Evolutionary conservation across 179 eudicot species (phyloP), one percentile per base, ranked within the genome.

Genomic region (Actinidia chinensis): DNA sequence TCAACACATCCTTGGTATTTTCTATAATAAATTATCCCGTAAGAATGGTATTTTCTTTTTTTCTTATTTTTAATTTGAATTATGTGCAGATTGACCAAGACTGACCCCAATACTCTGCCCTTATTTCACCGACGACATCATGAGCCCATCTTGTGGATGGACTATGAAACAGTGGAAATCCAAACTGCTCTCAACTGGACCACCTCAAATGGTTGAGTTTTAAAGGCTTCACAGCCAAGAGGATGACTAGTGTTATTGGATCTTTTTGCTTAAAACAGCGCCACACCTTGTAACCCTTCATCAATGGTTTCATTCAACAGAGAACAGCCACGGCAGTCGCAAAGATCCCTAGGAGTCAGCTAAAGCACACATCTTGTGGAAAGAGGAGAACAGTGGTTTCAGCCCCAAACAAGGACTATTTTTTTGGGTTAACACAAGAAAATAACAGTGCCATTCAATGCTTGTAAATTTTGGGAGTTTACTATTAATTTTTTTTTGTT

Each of bases 141-240:
- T 5, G 78, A 80, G 73, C 84, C 81, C 28, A 74, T 77, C 48
- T 58, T 82, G 60, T 73, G 55, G 75, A 13, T 67, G 75, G 78
- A 82, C 67, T 52, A 48, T 22, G 51, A 68, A 52, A 48, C 69
- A 8, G 74, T 56, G 42, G 42, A 81, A 67, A 48, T 36, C 51
- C 1, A 36, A 65, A n/a, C n/a, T 15, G 74, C 69, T 66, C 33
- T 65, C 73, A 43, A 28, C 77, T 82, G 0, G 10, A 67, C 4
- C 75, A 82, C 56, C 48, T 82, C 25, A 77, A 66, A 33, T 14
- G 7, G 54, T 82, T 25, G 58, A 66, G 43, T 3, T 77, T 77
- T 28, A 12, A 47, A 5, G 84, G 84, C 14, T 82, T 73, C 46
- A 47, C 10, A 40, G n/a, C 4, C 36, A 71, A 50, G 76, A 52